Conservation (phyloP, 2,329 filamentous ascomycete genomes). For the Sporothrix pseudoabietina region DNA sequence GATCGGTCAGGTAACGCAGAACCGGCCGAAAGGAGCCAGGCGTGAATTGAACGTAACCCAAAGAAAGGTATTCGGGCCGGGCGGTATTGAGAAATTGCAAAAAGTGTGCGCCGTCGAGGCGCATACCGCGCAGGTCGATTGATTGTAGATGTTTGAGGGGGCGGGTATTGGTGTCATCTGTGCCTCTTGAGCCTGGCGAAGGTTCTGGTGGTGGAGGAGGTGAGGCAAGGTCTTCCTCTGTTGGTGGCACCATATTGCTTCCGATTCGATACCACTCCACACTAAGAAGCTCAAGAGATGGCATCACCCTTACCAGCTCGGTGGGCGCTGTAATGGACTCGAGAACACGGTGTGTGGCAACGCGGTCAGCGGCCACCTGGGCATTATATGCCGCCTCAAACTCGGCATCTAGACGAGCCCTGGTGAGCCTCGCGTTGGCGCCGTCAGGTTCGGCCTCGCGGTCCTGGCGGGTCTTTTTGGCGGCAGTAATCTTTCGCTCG, state of each 20-base stretch:
- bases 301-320: not conserved
- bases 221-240: not conserved
- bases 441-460: not conserved
- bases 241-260: not conserved
- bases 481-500: not conserved
- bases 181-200: not conserved
- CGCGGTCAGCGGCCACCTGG: not conserved
- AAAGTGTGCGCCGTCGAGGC: not conserved
- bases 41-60: not conserved
- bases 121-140: slow-evolving; percentile 11
- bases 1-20: slow-evolving; percentile 12
- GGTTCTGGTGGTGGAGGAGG: not conserved
- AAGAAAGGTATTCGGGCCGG: slow-evolving; percentile 10
- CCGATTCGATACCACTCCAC: slow-evolving; percentile 11
- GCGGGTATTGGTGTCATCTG: not conserved
- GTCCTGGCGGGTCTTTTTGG: not conserved
- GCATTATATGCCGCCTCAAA: not conserved
- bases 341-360: not conserved
- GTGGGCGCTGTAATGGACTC: not conserved
- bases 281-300: not conserved
- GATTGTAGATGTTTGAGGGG: slow-evolving; percentile 6
- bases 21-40: not conserved
- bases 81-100: not conserved
- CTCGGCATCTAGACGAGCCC: not conserved
- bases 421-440: not conserved